These are phyloP conservation scores for Umbelopsis isabellina DNA, from an alignment of 192 early-diverging fungal species.

Conservation along the genomic window DNA sequence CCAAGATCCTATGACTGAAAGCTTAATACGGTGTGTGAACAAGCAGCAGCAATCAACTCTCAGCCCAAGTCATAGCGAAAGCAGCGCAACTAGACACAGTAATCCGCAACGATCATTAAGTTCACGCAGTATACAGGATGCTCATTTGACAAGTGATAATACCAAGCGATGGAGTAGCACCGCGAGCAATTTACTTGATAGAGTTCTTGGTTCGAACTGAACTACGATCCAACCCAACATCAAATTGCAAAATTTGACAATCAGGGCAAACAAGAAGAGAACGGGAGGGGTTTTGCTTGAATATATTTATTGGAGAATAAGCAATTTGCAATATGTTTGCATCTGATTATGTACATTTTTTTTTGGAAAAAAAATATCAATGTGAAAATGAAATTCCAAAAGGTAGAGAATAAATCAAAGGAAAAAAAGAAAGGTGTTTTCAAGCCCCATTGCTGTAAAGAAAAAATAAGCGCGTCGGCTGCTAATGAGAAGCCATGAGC, in stretches of 20 bases:
- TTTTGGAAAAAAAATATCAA: not conserved
- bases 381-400: not conserved
- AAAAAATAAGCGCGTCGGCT: no score
- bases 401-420: slow-evolving; percentile 3
- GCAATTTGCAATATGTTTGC: slow-evolving; percentile 1
- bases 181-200: slow-evolving; percentile 18
- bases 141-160: not conserved
- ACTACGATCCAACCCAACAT: no score
- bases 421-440: not conserved
- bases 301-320: slow-evolving; percentile 12
- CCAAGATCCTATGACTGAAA: slow-evolving; percentile 48
- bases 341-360: slow-evolving; percentile 19
- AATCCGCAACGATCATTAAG: slow-evolving; percentile 6
- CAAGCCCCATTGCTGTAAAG: no score
- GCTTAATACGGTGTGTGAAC: slow-evolving; percentile 34
- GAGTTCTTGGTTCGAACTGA: slow-evolving; percentile 16
- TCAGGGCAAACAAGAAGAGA: no score
- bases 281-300: no score
- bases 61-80: not conserved
- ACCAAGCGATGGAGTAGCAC: slow-evolving; percentile 20
- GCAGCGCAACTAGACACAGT: not conserved
- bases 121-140: slow-evolving; percentile 7
- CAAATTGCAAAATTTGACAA: no score
- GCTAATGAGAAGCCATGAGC: no score
- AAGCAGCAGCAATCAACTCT: slow-evolving; percentile 2